Base-by-base conservation (phyloP, 1,284 basidiomycete species). In the Cutaneotrichosporon curvatum region DNA sequence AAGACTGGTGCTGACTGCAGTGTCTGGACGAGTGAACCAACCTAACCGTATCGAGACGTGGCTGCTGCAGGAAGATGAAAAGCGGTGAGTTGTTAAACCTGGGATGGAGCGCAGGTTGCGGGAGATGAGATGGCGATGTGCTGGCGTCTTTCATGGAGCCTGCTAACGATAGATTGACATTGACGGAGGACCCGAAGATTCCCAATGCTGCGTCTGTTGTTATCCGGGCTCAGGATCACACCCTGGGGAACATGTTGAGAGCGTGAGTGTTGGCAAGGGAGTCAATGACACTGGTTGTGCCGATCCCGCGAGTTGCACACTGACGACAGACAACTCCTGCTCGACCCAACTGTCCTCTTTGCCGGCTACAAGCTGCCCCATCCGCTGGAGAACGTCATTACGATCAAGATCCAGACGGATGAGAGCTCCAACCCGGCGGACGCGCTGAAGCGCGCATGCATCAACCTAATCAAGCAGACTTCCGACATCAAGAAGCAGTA, bases 331-430 rank as follows among this genome's bases (percentile, higher is more conserved):
- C 88, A 96, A 78, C 81, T 95, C 20, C 81, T 94, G 20, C 72
- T 82, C 12, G 85, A 85, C 77, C 83, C 87, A 1, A 78, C 83
- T 57, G 82, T 95, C 55, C 81, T 94, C 50, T 98, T 98, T 67
- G 91, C 91, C 3, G 94, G 94, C 0, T 97, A 97, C 81, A 91
- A 92, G 75, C 89, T 94, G 32, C 91, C 94, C 0, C 94, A 97
- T 63, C 94, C 95, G 1, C 80, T 96, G 16, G 88, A 96, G 56
- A 91, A 94, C 8, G 80, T 90, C 62, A 94, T 97, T 71, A 77
- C 86, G 33, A 79, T 98, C 71, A 96, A 95, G 70, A 83, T 97
- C 51, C 94, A 97, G 73, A 96, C 91, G 1, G 90, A 97, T 71
- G 91, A 91, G 20, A 78, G 80, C 1, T 67, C 84, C 40, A 87